Base-by-base conservation (phyloP, 2,329 filamentous ascomycete genomes). In the Arthrobotrys conoides region DNA sequence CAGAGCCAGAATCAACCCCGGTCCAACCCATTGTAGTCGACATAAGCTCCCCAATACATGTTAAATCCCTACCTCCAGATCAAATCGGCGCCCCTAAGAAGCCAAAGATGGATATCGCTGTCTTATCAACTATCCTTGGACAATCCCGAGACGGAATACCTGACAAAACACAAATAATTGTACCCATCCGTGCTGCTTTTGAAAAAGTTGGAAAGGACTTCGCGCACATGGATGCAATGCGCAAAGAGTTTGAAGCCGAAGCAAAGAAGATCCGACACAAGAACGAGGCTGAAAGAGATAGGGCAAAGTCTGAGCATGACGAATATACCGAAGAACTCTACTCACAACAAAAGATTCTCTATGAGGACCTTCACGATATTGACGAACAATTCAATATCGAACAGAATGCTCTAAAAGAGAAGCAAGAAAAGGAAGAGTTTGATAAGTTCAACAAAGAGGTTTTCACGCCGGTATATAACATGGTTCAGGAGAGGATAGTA, bases 351-450 rank as follows among this genome's bases (percentile, higher is more conserved):
- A 78, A 83, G 71, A 82, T 83, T 64, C 80, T 81, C 2, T 83
- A 83, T 53, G 82, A 81, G 20, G 82, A 83, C 41, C 70, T 83
- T 30, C 76, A 76, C 33, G 82, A 80, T 18, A 79, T 82, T 73
- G 82, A 83, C 41, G 80, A 81, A 27, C 81, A 82, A 36, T 83
- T 83, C 55, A 80, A 82, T 38, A 71, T 71, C 8, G 71, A 80
- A 55, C 82, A 83, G 69, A 80, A 79, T 10, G 69, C 75, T 10
- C 76, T 76, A 8, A 81, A 82, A 48, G 77, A 80, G 48, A 81
- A 82, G 55, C 82, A 83, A 63, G 81, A 83, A 44, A 81, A 80
- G 46, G 80, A 73, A 10, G 82, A 82, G 36, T 83, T 81, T 44
- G 76, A 82, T 38, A 80, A 71, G 5, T 83, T 82, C 71, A 81